Evolutionary conservation across 306 rosid genomes (phyloP), one percentile per base, ranked within the genome.

Genomic region (Acacia crassicarpa): DNA sequence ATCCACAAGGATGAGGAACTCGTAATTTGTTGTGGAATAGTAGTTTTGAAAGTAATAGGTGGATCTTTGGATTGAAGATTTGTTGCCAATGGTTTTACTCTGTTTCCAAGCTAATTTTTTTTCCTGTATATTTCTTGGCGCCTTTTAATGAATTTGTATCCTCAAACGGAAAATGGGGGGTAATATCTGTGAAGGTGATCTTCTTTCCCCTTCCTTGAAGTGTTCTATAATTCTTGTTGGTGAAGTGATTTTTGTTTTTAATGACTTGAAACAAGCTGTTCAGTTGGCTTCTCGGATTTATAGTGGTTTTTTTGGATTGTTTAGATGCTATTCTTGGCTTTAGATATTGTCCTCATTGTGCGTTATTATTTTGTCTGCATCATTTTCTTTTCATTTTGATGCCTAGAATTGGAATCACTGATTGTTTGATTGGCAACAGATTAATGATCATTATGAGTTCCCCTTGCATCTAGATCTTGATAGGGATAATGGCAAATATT

Each of bases 391-490:
- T 65, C 70, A 67, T 53, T 75, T 59, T 49, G 76, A 32, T 30
- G 44, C 44, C 19, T 61, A 54, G 67, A 40, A 59, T 17, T 72
- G 15, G 41, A 45, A 30, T 78, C 62, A 17, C 74, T 62, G 61
- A 72, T 70, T 43, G 43, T 4, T 68, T 78, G 76, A 35, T 67
- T 53, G 67, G 20, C 43, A 38, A 87, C 91, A 95, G 97, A 93
- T 95, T 78, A 95, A 95, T 82, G 98, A 95, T 80, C 98, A 97
- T 77, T 95, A 95, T 78, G 97, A 95, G 87, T 95, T 93, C 85
- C 98, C 98, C 79, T 88, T 93, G 85, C 90, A 95, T 82, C 89
- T 95, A 72, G 98, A 95, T 92, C 98, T 95, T 83, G 98, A 95
- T 87, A 88, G 93, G 86, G 97, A 91, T 73, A 72, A 93, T 81